Percentiles rank a stretch among this genome's conserved stretches.
Conservation (phyloP, 75 land plant genomes). For the Pseudotsuga menziesii region DNA sequence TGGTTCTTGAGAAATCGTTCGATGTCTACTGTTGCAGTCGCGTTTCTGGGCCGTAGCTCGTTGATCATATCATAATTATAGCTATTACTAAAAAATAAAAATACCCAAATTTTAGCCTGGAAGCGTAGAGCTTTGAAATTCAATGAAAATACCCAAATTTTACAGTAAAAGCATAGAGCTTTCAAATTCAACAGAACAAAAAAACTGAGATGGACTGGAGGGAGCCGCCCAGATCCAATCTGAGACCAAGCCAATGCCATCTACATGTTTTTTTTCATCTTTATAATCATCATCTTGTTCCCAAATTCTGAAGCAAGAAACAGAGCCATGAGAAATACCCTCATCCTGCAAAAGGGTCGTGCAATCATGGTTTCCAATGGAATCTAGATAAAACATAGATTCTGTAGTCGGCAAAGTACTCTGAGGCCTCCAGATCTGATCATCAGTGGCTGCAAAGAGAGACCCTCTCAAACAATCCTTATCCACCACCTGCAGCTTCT, state of each 20-base stretch:
- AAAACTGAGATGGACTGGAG: not conserved
- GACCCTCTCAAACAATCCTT: not conserved
- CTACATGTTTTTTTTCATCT: not conserved
- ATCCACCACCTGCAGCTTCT: not conserved
- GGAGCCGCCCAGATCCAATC: constrained; percentile 6
- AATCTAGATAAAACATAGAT: not conserved
- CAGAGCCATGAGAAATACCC: not conserved
- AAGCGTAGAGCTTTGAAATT: no score
- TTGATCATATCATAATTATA: no score
- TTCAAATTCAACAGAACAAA: not conserved
- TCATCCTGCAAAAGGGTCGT: not conserved
- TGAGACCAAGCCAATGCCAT: not conserved
- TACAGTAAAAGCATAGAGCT: not conserved
- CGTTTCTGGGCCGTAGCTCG: no score
- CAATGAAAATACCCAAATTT: not conserved
- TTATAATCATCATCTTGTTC: not conserved
- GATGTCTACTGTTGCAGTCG: no score
- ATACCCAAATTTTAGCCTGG: no score
- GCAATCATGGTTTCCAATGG: not conserved
- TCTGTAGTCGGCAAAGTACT: not conserved
- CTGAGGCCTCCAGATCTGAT: constrained; percentile 2
- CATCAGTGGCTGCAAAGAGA: not conserved
- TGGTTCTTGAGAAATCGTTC: no score
- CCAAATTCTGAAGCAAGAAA: not conserved
- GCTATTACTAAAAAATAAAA: no score